phyloP scores from a whole-genome alignment of 495 filamentous ascomycete species.

The Penicillium pancosmium region DNA sequence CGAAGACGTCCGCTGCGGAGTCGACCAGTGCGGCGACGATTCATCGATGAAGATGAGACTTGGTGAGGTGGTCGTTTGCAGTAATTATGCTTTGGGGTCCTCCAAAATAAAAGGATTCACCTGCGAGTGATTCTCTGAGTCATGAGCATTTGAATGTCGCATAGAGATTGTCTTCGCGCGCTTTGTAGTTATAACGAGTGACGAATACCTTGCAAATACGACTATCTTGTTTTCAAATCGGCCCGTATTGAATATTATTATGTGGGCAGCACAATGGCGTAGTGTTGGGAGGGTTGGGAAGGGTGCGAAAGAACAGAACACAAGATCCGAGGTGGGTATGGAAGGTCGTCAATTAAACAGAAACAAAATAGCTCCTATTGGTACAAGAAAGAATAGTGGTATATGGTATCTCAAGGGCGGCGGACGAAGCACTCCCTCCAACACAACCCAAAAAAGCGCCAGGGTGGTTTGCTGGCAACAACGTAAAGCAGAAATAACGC shows the following conservation, averaged over 20 bases:
- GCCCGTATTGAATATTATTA: neutral
- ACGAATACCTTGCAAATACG: conserved; percentile 3
- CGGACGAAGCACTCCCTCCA: conserved; percentile 23
- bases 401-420: conserved; percentile 35
- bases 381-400: conserved; percentile 28
- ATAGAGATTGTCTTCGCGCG: neutral
- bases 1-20: conserved; percentile 28
- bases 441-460: conserved; percentile 28
- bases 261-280: neutral
- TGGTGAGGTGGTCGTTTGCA: conserved; percentile 17
- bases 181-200: conserved; percentile 2
- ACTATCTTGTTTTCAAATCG: neutral
- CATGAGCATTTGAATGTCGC: neutral
- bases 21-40: conserved; percentile 24
- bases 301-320: neutral
- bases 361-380: conserved; percentile 25
- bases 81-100: neutral
- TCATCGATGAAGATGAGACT: conserved; percentile 15
- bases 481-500: conserved; percentile 16
- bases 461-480: conserved; percentile 8
- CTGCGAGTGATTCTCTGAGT: neutral
- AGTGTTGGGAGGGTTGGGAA: neutral
- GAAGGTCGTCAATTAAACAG: conserved; percentile 25
- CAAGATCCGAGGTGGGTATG: conserved; percentile 5
- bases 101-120: neutral